phyloP scores from a whole-genome alignment of 1,284 basidiomycete genomes.

The Cutaneotrichosporon curvatum region DNA sequence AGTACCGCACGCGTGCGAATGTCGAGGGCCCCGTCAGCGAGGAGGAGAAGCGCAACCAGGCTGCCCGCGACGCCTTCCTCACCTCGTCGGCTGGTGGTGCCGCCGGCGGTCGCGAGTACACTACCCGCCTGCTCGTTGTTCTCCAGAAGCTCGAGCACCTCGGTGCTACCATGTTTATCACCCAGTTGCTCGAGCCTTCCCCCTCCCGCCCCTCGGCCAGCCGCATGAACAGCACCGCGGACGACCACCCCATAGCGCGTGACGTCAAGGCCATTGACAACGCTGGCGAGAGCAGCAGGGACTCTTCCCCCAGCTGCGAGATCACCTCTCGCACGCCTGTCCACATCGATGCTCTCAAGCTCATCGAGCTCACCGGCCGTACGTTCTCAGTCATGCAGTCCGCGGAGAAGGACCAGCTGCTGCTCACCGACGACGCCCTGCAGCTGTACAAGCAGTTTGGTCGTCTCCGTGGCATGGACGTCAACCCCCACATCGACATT shows the following conservation, averaged over 20 bases:
- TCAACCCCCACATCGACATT: constrained; percentile 57
- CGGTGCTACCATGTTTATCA: constrained; percentile 51
- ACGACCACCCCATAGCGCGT: constrained; percentile 32
- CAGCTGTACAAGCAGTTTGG: constrained; percentile 72
- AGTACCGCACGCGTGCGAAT: constrained; percentile 43
- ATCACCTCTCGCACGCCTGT: constrained; percentile 2
- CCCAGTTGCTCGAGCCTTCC: constrained; percentile 48
- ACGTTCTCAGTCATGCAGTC: constrained; percentile 79
- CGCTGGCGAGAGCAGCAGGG: constrained; percentile 1
- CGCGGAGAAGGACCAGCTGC: constrained; percentile 59
- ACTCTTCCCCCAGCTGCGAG: not conserved
- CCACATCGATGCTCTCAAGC: constrained; percentile 63
- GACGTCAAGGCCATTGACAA: constrained; percentile 5
- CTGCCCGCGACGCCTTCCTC: constrained; percentile 11
- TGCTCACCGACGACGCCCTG: constrained; percentile 69
- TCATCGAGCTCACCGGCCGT: constrained; percentile 81
- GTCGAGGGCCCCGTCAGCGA: constrained; percentile 3
- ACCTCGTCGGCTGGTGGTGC: constrained; percentile 16
- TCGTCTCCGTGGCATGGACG: constrained; percentile 60
- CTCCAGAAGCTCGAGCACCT: constrained; percentile 88
- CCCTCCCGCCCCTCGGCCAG: constrained; percentile 41
- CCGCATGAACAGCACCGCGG: not conserved
- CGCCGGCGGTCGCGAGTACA: constrained; percentile 33
- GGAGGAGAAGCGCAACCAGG: constrained; percentile 26
- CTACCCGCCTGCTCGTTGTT: constrained; percentile 61